Percentiles rank a stretch among this genome's conserved stretches.
phyloP scores from a whole-genome alignment of 352 stramenopile species.

The Pythium phragmiticola region DNA sequence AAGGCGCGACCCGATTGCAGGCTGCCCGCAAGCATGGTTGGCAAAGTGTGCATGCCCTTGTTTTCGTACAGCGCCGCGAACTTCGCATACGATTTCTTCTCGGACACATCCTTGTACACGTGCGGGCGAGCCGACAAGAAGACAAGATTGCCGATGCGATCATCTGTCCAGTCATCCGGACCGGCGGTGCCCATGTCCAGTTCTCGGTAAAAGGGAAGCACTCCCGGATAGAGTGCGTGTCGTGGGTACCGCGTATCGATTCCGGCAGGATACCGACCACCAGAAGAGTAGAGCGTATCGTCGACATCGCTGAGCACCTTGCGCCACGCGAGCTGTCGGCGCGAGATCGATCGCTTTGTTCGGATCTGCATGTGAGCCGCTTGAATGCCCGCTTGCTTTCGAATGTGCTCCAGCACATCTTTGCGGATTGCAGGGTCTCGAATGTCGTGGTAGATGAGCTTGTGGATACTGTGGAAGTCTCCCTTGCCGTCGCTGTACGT shows the following conservation, averaged over 20 bases:
- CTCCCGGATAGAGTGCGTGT: conserved; percentile 95
- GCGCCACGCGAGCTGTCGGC: conserved; percentile 90
- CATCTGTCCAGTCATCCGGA: conserved; percentile 87
- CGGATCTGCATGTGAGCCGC: conserved; percentile 92
- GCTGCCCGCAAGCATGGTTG: conserved; percentile 94
- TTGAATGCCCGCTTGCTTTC: conserved; percentile 92
- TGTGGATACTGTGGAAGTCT: conserved; percentile 97
- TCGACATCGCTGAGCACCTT: conserved; percentile 99
- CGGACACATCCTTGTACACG: conserved; percentile 98
- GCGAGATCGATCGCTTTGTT: conserved; percentile 77
- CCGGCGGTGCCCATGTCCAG: conserved; percentile 93
- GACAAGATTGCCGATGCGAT: conserved; percentile 95
- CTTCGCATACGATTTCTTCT: conserved; percentile 97
- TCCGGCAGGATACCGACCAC: conserved; percentile 94
- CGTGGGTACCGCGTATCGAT: conserved; percentile 92
- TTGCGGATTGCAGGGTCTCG: conserved; percentile 77
- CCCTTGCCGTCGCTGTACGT: conserved; percentile 96
- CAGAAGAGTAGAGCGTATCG: conserved; percentile 96
- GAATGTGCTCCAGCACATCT: conserved; percentile 96
- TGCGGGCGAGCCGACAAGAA: conserved; percentile 98
- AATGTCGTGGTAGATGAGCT: conserved; percentile 98
- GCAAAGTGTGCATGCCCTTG: conserved; percentile 94
- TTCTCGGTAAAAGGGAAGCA: conserved; percentile 98
- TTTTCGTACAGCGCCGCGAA: conserved; percentile 93
- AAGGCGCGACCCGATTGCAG: conserved; percentile 93